phyloP scores from a whole-genome alignment of 148 eudicot species.

The Polygonum aviculare region DNA sequence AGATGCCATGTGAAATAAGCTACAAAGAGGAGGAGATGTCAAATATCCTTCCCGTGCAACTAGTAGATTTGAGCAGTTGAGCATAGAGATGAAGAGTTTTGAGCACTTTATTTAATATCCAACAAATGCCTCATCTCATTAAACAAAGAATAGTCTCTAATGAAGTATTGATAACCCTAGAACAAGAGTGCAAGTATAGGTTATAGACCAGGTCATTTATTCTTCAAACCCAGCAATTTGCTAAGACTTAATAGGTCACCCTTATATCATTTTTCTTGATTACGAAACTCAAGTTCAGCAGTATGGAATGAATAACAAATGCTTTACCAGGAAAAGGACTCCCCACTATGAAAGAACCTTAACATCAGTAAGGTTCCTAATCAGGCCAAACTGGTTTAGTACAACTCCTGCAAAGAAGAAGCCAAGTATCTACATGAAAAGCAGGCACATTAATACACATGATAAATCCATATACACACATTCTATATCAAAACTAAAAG shows the following conservation, averaged over 20 bases:
- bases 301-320: no score
- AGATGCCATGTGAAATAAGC: neutral
- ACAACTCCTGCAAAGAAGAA: constrained; percentile 24
- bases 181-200: neutral
- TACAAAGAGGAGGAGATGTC: neutral
- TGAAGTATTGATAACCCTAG: neutral
- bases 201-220: neutral
- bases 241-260: neutral
- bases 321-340: no score
- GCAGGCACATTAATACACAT: neutral
- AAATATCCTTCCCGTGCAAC: neutral
- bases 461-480: neutral
- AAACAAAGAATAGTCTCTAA: neutral
- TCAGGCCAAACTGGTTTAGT: no score
- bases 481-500: neutral
- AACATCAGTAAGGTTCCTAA: no score
- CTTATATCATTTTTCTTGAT: neutral
- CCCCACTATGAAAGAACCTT: no score
- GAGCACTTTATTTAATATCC: neutral
- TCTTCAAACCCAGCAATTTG: neutral
- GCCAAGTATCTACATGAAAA: no score
- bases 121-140: neutral
- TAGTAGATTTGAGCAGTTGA: neutral
- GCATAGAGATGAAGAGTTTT: neutral
- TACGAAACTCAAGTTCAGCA: neutral